Evolutionary conservation across 768 basidiomycete species (phyloP), one percentile per base, ranked within the genome.

Genomic region (Melanogaster broomeanus): DNA sequence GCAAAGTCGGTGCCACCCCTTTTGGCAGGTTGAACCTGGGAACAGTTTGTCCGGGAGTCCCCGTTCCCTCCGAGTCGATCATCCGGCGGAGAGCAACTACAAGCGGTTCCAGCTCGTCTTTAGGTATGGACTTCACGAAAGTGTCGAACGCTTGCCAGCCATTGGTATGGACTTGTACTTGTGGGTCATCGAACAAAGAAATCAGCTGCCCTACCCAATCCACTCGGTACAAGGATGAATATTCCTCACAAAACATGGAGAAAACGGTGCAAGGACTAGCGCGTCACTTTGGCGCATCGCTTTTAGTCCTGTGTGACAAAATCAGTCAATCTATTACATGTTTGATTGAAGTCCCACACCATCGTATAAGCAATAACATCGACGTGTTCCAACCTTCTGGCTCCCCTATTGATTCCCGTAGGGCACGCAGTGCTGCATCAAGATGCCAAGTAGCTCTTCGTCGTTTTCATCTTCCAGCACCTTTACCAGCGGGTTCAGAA

Each of bases 171-270:
- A 96, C 92, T 3, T 77, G 65, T 2, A 87, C 82, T 42, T 85
- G 78, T 12, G 72, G 69, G 62, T 98, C 96, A 59, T 94, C 94
- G 43, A 97, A 77, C 3, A 88, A 70, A 0, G 91, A 81, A 7
- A 98, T 75, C 15, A 98, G 78, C 56, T 93, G 91, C 8, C 95
- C 84, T 48, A 98, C 82, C 94, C 96, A 98, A 67, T 98, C 97
- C 56, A 94, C 74, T 18, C 90, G 85, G 70, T 98, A 98, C 21
- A 93, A 68, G 0, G 89, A 85, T 1, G 83, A 79, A 64, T 98
- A 88, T 42, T 81, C 86, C 57, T 91, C 84, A 64, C 93, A 97
- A 74, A 98, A 94, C 1, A 79, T 73, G 3, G 83, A 74, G 67
- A 98, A 91, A 40, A 95, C 73, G 28, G 80, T 74, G 72, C 88